These are phyloP conservation scores for Rhodotorula toruloides DNA, from an alignment of 768 basidiomycete species.

Conservation along the genomic window DNA sequence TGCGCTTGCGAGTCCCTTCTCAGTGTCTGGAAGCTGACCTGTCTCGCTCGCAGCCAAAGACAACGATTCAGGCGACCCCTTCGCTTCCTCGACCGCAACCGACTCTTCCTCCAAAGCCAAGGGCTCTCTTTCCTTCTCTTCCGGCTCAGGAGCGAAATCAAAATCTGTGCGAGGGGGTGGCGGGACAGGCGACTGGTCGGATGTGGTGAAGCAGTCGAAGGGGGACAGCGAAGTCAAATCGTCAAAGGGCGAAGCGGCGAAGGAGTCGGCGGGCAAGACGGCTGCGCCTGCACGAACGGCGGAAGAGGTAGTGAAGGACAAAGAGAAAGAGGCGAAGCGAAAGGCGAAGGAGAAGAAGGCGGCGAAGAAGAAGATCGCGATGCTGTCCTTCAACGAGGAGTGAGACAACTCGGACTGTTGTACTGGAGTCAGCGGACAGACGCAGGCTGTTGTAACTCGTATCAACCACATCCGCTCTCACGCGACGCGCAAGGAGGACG, in stretches of 20 bases:
- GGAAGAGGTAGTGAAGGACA: not conserved
- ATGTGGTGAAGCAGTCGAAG: conserved; percentile 20
- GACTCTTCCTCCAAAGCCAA: conserved; percentile 3
- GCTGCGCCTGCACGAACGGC: not conserved
- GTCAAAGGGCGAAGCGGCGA: not conserved
- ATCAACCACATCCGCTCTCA: too few species aligned
- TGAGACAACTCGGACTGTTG: not conserved
- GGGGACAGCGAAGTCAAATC: conserved; percentile 17
- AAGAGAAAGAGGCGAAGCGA: not conserved
- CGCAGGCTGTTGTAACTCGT: too few species aligned
- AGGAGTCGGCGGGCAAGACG: not conserved
- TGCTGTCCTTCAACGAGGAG: conserved; percentile 7
- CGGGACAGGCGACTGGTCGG: conserved; percentile 24
- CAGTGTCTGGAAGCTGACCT: too few species aligned
- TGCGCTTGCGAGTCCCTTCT: not conserved
- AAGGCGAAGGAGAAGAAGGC: conserved; percentile 6
- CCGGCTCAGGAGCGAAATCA: conserved; percentile 5
- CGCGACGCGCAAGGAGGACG: too few species aligned
- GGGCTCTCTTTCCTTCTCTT: conserved; percentile 32
- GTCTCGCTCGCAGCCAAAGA: conserved; percentile 12
- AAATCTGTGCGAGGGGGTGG: not conserved
- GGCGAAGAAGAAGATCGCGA: conserved; percentile 6
- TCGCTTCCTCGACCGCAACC: conserved; percentile 2
- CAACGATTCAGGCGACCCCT: not conserved
- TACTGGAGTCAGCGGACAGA: too few species aligned